Evolutionary conservation across 2,329 filamentous ascomycete species (phyloP).

Genomic region (Tothia fuscella): DNA sequence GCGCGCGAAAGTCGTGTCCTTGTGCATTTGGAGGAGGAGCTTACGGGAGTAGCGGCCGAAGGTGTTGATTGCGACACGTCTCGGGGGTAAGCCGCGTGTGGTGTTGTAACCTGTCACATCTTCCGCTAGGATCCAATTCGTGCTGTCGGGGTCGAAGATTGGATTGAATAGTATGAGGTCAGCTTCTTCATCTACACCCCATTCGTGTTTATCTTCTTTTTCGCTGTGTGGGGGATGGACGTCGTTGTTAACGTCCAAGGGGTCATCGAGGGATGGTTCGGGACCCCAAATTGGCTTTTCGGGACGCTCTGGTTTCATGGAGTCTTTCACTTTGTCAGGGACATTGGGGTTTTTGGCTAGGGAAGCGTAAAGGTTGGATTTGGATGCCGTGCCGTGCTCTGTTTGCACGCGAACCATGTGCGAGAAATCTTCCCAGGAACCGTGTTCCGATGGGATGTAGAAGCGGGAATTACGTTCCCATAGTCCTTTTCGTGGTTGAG

Average conservation of each 20-base stretch:
- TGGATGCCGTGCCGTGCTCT: conserved; percentile 36
- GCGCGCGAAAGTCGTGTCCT: conserved; percentile 55
- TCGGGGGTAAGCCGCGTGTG: conserved; percentile 45
- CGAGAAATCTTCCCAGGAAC: conserved; percentile 60
- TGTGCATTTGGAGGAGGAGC: conserved; percentile 60
- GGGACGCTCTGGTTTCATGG: conserved; percentile 17
- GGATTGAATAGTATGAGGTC: conserved; percentile 70
- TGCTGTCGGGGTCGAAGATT: conserved; percentile 58
- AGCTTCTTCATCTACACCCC: conserved; percentile 59
- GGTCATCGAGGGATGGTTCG: conserved; percentile 28
- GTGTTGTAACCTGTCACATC: conserved; percentile 59
- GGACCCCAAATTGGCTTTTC: conserved; percentile 40
- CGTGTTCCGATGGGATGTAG: conserved; percentile 61
- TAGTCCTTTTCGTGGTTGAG: conserved; percentile 57
- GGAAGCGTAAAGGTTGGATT: conserved; percentile 31
- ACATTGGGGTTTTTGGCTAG: conserved; percentile 31
- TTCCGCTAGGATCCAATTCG: conserved; percentile 60
- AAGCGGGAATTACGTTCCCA: conserved; percentile 71
- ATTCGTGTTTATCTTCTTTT: conserved; percentile 42
- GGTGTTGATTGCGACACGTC: conserved; percentile 60
- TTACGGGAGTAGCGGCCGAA: conserved; percentile 55
- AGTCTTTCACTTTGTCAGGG: conserved; percentile 23
- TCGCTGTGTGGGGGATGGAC: conserved; percentile 45
- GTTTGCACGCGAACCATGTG: conserved; percentile 52
- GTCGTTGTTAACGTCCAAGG: conserved; percentile 41